A percentile compares a stretch with the other conserved stretches of the same genome.
phyloP scores from a whole-genome alignment of 2,329 filamentous ascomycete species.

The Fusarium nodosum region DNA sequence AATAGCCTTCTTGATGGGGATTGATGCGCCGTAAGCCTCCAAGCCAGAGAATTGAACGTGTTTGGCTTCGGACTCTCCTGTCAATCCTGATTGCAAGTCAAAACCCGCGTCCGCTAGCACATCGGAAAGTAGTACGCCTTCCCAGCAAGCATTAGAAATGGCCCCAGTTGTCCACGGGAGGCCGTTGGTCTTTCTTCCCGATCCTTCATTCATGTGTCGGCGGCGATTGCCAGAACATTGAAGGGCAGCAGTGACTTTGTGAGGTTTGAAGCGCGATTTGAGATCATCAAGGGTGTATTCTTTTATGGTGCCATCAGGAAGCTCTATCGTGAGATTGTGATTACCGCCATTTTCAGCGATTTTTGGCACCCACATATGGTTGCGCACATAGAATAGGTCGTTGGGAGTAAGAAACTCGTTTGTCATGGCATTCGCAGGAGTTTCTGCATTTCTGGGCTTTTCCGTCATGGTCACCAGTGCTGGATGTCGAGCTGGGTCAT shows the following conservation, averaged over 20 bases:
- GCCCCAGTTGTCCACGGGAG: conserved; percentile 72
- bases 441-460: conserved; percentile 73
- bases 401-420: conserved; percentile 68
- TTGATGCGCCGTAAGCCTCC: conserved; percentile 73
- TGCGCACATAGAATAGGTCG: conserved; percentile 70
- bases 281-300: conserved; percentile 68
- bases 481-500: conserved; percentile 66
- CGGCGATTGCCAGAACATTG: conserved; percentile 74
- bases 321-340: conserved; percentile 67
- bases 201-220: conserved; percentile 67
- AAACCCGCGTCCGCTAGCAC: conserved; percentile 70
- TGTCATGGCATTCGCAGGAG: conserved; percentile 63
- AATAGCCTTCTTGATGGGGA: conserved; percentile 70
- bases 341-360: conserved; percentile 55
- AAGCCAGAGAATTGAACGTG: conserved; percentile 71
- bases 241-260: conserved; percentile 67
- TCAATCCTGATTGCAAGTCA: conserved; percentile 55
- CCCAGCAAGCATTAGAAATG: conserved; percentile 72
- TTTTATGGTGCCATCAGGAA: conserved; percentile 66
- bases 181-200: conserved; percentile 64
- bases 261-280: conserved; percentile 63
- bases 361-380: conserved; percentile 74
- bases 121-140: conserved; percentile 68
- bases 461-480: conserved; percentile 65
- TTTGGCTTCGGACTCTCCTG: conserved; percentile 56